phyloP scores from a whole-genome alignment of 768 basidiomycete genomes.

The Phanerochaete carnosa region DNA sequence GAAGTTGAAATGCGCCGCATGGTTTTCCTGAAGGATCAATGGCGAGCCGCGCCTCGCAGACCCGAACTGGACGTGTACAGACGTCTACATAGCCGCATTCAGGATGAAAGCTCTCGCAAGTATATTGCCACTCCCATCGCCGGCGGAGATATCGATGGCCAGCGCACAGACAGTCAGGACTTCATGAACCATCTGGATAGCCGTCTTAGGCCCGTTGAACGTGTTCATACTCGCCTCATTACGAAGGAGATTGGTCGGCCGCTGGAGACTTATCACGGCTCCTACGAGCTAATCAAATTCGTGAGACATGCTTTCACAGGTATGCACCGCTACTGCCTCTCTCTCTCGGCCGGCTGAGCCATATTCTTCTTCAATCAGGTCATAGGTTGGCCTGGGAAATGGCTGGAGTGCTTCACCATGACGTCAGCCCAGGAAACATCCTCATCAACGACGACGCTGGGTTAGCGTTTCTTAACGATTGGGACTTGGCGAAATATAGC shows the following conservation, averaged over 20 bases:
- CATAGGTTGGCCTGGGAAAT: slow-evolving; percentile 1
- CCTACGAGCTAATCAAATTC: background rate
- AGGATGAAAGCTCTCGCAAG: background rate
- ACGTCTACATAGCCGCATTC: background rate
- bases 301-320: background rate
- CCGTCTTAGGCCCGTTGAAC: background rate
- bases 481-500: slow-evolving; percentile 10
- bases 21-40: slow-evolving; percentile 13
- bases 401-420: slow-evolving; percentile 1
- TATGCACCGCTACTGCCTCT: background rate
- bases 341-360: too few species aligned
- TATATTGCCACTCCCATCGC: background rate
- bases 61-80: background rate
- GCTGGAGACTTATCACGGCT: background rate
- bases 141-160: background rate
- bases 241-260: background rate
- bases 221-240: background rate
- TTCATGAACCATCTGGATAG: background rate
- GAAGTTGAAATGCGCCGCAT: background rate
- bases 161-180: background rate
- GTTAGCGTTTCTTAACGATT: slow-evolving; percentile 7
- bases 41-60: slow-evolving; percentile 2
- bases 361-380: background rate
- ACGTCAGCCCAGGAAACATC: slow-evolving; percentile 10
- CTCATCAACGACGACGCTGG: background rate